A percentile compares a stretch with the other conserved stretches of the same genome.
These are phyloP conservation scores for Stromatinia cepivora DNA, from an alignment of 2,329 filamentous ascomycete species.

Conservation along the genomic window DNA sequence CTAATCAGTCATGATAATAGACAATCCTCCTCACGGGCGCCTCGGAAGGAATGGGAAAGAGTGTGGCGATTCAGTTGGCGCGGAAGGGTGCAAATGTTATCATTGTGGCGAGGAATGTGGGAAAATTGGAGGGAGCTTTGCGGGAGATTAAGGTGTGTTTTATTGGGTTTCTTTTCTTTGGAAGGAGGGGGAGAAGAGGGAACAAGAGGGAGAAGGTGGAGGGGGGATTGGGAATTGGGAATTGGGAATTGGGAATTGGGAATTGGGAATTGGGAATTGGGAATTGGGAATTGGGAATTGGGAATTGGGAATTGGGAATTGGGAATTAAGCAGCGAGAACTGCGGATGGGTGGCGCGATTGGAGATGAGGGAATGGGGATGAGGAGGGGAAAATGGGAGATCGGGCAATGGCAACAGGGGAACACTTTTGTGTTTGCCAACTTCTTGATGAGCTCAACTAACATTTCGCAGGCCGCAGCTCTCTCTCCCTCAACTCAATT, in stretches of 20 bases:
- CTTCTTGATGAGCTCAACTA: background rate
- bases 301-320: too few relatives aligned
- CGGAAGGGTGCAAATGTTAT: conserved; percentile 83
- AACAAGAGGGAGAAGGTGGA: background rate
- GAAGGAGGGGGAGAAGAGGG: too few relatives aligned
- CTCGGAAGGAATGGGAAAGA: conserved; percentile 88
- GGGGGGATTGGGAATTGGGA: background rate
- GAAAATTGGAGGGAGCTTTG: conserved; percentile 72
- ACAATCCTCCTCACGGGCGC: conserved; percentile 87
- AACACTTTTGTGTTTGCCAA: background rate
- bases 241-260: too few relatives aligned
- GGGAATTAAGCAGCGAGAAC: too few relatives aligned
- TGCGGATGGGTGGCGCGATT: too few relatives aligned
- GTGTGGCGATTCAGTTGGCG: conserved; percentile 71
- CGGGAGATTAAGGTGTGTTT: conserved; percentile 59
- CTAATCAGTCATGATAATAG: conserved; percentile 47
- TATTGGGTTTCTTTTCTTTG: background rate
- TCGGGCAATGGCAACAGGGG: background rate
- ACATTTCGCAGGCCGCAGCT: conserved; percentile 58
- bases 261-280: too few relatives aligned
- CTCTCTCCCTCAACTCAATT: conserved; percentile 66
- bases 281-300: too few relatives aligned
- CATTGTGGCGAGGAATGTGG: conserved; percentile 75
- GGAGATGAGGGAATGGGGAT: background rate
- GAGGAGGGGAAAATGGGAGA: too few relatives aligned